These are phyloP conservation scores for Sicyos baderoa DNA, from an alignment of 306 rosid species.

Conservation along the genomic window DNA sequence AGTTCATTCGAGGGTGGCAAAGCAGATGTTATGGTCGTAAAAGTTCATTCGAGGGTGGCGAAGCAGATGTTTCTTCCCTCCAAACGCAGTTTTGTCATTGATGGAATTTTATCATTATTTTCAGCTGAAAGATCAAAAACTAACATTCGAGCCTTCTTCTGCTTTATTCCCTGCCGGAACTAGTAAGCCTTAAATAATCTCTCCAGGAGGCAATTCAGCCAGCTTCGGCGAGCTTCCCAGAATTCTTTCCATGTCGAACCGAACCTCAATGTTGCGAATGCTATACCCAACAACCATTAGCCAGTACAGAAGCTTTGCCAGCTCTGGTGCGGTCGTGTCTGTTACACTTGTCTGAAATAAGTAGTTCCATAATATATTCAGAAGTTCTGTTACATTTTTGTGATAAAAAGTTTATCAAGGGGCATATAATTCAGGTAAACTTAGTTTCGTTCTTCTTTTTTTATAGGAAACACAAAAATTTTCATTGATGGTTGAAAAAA, in stretches of 20 bases:
- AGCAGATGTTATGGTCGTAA: too few relatives aligned
- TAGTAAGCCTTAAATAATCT: slow-evolving; percentile 34
- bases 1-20: too few relatives aligned
- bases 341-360: slow-evolving; percentile 54
- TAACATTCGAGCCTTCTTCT: background rate
- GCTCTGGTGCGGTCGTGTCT: slow-evolving; percentile 74
- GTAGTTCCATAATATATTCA: background rate
- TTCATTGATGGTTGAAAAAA: too few relatives aligned
- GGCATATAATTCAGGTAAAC: background rate
- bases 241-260: slow-evolving; percentile 90
- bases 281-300: slow-evolving; percentile 95
- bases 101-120: background rate
- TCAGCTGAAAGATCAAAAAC: slow-evolving; percentile 5
- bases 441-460: too few relatives aligned
- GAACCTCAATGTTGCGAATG: slow-evolving; percentile 91
- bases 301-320: slow-evolving; percentile 85
- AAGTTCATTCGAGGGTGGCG: background rate
- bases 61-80: background rate
- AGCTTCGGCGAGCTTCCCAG: slow-evolving; percentile 74
- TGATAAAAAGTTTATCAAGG: background rate
- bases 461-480: too few relatives aligned
- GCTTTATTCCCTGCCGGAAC: background rate
- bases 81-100: background rate
- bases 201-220: slow-evolving; percentile 92
- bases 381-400: background rate